These are phyloP conservation scores for Candida germanica DNA, from an alignment of 805 yeast species.

Conservation along the genomic window DNA sequence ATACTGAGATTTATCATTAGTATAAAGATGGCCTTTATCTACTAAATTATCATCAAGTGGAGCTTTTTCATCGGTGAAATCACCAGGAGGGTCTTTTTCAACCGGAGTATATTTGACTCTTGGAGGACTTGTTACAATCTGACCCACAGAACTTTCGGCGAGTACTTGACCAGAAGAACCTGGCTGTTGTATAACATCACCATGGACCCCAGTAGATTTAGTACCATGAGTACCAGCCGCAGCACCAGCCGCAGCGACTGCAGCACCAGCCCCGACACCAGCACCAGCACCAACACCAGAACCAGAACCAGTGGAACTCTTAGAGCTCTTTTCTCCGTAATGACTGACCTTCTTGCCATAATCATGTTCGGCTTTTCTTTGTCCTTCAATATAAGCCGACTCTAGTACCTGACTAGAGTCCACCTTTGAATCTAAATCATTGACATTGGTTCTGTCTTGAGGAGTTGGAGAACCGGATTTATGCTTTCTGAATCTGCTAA, in stretches of 20 bases:
- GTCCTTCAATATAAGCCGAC: conserved; percentile 21
- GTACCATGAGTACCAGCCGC: too few relatives aligned
- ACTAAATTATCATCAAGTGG: conserved; percentile 26
- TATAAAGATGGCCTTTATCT: conserved; percentile 11
- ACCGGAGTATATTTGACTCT: conserved; percentile 25
- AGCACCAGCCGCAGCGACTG: too few relatives aligned
- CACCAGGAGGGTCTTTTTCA: conserved; percentile 27
- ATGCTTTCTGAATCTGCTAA: conserved; percentile 9
- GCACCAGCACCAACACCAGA: too few relatives aligned
- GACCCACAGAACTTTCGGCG: conserved; percentile 20
- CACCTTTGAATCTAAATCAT: neutral
- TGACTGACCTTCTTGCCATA: conserved; percentile 11
- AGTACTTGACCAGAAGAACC: conserved; percentile 2
- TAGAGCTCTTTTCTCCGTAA: conserved; percentile 4
- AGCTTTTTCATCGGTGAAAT: conserved; percentile 30
- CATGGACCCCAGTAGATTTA: neutral
- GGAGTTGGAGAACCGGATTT: neutral
- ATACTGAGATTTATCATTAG: conserved; percentile 25
- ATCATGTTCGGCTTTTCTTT: conserved; percentile 15
- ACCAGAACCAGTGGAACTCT: too few relatives aligned
- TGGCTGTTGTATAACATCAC: neutral
- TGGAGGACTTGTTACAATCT: conserved; percentile 30
- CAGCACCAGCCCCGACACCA: too few relatives aligned
- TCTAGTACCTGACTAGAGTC: conserved; percentile 8
- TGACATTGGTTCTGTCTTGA: neutral